Evolutionary conservation across 2,329 filamentous ascomycete species (phyloP).

Genomic region (Penicillium sp.): DNA sequence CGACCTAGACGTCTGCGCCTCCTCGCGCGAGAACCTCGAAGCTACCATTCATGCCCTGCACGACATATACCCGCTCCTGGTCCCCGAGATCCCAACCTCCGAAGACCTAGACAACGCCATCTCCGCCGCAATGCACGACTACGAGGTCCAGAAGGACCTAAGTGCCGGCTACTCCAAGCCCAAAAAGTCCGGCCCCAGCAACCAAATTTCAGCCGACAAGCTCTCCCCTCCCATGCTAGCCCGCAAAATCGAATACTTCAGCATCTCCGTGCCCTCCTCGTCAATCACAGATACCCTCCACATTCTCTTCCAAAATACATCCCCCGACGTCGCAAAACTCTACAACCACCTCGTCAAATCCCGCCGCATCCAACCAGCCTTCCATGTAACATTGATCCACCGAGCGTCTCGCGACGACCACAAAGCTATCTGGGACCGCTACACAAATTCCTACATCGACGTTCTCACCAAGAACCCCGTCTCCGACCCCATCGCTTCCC

Average conservation of each 20-base stretch:
- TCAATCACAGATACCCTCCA: conserved; percentile 62
- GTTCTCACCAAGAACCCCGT: conserved; percentile 30
- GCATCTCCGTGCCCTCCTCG: conserved; percentile 53
- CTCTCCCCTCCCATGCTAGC: conserved; percentile 40
- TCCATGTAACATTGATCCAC: conserved; percentile 94
- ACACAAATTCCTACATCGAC: conserved; percentile 58
- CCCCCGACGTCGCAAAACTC: conserved; percentile 60
- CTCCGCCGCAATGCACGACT: conserved; percentile 69
- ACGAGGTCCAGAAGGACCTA: conserved; percentile 74
- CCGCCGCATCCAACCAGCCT: conserved; percentile 75
- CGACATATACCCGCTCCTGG: conserved; percentile 72
- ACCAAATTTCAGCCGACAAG: conserved; percentile 5
- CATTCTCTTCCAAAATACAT: conserved; percentile 61
- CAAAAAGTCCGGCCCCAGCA: conserved; percentile 36
- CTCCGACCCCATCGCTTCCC: conserved; percentile 21
- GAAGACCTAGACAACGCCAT: conserved; percentile 80
- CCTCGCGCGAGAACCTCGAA: conserved; percentile 85
- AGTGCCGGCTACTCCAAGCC: conserved; percentile 48
- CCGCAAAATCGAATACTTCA: conserved; percentile 65
- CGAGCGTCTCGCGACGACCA: conserved; percentile 61
- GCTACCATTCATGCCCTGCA: conserved; percentile 70
- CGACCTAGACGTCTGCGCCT: conserved; percentile 71
- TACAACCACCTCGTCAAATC: conserved; percentile 72
- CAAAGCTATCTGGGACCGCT: conserved; percentile 72
- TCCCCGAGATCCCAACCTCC: conserved; percentile 63